Evolutionary conservation across 352 stramenopile genomes (phyloP).

Genomic region (Globisporangium sylvaticum): DNA sequence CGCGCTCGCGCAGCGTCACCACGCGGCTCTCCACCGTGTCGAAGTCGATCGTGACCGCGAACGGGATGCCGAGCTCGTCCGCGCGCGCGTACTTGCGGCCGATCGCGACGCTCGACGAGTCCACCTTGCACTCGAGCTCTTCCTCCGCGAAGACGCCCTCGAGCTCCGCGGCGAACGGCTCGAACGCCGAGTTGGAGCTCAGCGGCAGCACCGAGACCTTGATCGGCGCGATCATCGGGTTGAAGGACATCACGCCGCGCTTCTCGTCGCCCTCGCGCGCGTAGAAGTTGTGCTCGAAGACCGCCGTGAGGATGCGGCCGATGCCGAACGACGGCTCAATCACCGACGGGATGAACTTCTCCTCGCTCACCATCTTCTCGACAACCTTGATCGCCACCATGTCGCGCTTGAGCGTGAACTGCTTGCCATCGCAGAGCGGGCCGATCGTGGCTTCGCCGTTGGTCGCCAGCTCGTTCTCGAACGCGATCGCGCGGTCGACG

Average conservation of each 20-base stretch:
- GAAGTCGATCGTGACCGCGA: conserved; percentile 99
- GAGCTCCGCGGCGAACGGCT: conserved; percentile 77
- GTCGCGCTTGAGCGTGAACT: conserved; percentile 92
- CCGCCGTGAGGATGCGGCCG: conserved; percentile 95
- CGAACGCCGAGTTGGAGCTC: conserved; percentile 85
- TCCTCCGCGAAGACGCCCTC: conserved; percentile 60
- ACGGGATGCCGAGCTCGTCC: conserved; percentile 98
- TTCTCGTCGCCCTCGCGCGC: conserved; percentile 95
- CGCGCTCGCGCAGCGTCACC: conserved; percentile 97
- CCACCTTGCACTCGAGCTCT: conserved; percentile 88
- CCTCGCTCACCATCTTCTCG: conserved; percentile 95
- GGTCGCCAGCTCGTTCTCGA: conserved; percentile 89
- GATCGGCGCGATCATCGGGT: conserved; percentile 95
- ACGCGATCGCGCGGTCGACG: conserved; percentile 80
- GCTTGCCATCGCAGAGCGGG: conserved; percentile 71
- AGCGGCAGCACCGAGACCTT: conserved; percentile 97
- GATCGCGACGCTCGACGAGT: conserved; percentile 95
- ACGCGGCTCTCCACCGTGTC: conserved; percentile 89
- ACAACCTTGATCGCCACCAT: conserved; percentile 94
- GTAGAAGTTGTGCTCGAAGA: conserved; percentile 99
- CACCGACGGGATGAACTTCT: conserved; percentile 98
- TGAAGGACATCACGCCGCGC: conserved; percentile 97
- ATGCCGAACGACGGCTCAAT: conserved; percentile 99
- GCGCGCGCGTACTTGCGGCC: conserved; percentile 95
- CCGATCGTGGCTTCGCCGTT: conserved; percentile 91